Conservation (phyloP, 179 eudicot species). For the Silene noctiflora region DNA sequence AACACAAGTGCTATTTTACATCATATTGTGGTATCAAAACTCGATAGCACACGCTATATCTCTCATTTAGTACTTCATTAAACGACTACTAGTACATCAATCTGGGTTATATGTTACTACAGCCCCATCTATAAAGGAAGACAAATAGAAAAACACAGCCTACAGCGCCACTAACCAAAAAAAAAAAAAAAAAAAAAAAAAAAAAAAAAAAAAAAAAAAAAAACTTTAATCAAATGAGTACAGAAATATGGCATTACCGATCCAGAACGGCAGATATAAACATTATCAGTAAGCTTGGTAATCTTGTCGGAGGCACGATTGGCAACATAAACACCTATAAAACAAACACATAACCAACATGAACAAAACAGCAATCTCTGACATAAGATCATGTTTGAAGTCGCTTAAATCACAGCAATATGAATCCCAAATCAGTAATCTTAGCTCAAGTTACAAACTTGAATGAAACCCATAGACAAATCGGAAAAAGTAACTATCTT, state of each 20-base stretch:
- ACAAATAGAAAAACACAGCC: too few relatives aligned
- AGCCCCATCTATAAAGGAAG: too few relatives aligned
- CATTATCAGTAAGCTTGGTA: conserved; percentile 91
- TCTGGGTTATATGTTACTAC: too few relatives aligned
- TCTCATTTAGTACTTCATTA: too few relatives aligned
- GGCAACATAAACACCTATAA: conserved; percentile 81
- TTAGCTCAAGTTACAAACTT: conserved; percentile 16
- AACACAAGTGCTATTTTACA: too few relatives aligned
- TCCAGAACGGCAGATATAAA: conserved; percentile 93
- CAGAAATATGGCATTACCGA: conserved; percentile 53
- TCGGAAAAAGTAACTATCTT: neutral
- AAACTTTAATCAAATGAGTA: neutral
- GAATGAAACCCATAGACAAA: conserved; percentile 12
- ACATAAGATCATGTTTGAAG: neutral
- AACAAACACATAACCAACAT: neutral
- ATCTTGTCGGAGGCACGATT: conserved; percentile 99
- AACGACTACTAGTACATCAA: too few relatives aligned
- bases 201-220: neutral
- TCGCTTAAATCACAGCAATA: conserved; percentile 10
- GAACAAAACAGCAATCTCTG: neutral
- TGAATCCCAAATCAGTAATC: neutral
- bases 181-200: too few relatives aligned
- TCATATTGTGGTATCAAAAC: too few relatives aligned
- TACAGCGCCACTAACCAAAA: too few relatives aligned
- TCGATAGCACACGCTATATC: too few relatives aligned